Conservation (phyloP, 2,329 filamentous ascomycete species). For the Bipolaris gigantea region DNA sequence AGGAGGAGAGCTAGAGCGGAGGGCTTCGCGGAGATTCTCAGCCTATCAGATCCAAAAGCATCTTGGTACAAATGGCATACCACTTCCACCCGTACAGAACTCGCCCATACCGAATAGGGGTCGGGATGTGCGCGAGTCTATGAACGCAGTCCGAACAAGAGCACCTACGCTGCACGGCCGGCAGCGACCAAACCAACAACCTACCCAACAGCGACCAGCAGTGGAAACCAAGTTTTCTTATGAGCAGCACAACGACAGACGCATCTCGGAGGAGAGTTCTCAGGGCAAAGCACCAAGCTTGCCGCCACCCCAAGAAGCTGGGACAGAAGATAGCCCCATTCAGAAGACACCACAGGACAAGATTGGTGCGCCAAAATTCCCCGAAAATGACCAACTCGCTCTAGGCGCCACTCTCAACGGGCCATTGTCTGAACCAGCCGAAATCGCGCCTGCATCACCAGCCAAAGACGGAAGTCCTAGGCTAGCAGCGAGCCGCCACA, state of each 20-base stretch:
- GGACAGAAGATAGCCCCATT: constrained; percentile 38
- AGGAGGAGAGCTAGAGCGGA: constrained; percentile 86
- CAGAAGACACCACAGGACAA: constrained; percentile 69
- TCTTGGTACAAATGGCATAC: constrained; percentile 81
- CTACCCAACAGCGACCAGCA: constrained; percentile 46
- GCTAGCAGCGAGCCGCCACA: constrained; percentile 30
- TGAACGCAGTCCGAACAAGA: constrained; percentile 69
- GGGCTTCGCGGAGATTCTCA: constrained; percentile 91
- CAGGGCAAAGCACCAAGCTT: constrained; percentile 45
- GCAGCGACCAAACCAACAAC: constrained; percentile 49
- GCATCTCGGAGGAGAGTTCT: constrained; percentile 65
- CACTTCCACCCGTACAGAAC: constrained; percentile 76
- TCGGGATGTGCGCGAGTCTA: constrained; percentile 79
- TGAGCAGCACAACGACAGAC: constrained; percentile 52
- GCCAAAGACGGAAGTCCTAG: constrained; percentile 26
- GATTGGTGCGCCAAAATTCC: constrained; percentile 48
- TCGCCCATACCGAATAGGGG: constrained; percentile 84
- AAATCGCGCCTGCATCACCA: constrained; percentile 29
- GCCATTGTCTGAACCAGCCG: constrained; percentile 39
- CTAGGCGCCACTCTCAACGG: constrained; percentile 43
- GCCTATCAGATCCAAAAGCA: constrained; percentile 97
- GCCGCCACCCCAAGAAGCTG: constrained; percentile 37
- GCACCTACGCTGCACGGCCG: constrained; percentile 58
- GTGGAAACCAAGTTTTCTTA: constrained; percentile 61
- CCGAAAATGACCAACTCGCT: constrained; percentile 34